These are phyloP conservation scores for Hysterangium stoloniferum DNA, from an alignment of 768 basidiomycete genomes.

Conservation along the genomic window DNA sequence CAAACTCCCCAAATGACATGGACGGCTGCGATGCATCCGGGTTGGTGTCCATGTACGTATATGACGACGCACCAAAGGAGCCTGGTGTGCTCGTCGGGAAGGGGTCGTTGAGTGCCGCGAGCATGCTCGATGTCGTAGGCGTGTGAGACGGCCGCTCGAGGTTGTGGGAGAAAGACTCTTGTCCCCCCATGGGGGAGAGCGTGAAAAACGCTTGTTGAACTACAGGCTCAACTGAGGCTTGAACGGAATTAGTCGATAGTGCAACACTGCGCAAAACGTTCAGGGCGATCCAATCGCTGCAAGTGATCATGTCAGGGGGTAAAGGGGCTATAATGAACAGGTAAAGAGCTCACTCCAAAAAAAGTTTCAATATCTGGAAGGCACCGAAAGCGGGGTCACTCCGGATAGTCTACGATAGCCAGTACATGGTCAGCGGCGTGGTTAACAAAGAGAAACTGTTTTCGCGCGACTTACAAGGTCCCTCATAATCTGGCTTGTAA, in stretches of 20 bases:
- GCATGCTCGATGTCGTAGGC: slow-evolving; percentile 86
- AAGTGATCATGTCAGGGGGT: slow-evolving; percentile 15
- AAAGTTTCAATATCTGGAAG: slow-evolving; percentile 86
- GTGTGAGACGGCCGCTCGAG: slow-evolving; percentile 67
- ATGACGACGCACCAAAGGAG: slow-evolving; percentile 41
- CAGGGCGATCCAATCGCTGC: slow-evolving; percentile 85
- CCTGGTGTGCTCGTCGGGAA: slow-evolving; percentile 52
- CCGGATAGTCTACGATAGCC: slow-evolving; percentile 61
- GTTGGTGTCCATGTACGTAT: slow-evolving; percentile 67
- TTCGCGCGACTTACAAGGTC: slow-evolving; percentile 57
- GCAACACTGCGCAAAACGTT: slow-evolving; percentile 84
- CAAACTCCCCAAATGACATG: slow-evolving; percentile 66
- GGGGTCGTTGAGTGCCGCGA: slow-evolving; percentile 72
- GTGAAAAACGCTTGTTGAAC: slow-evolving; percentile 88
- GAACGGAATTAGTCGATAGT: slow-evolving; percentile 84
- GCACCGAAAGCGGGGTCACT: slow-evolving; percentile 90
- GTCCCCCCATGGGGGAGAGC: slow-evolving; percentile 83
- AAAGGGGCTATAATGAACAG: not conserved
- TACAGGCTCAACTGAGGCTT: slow-evolving; percentile 84
- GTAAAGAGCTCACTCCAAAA: slow-evolving; percentile 66
- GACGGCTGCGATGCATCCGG: slow-evolving; percentile 48
- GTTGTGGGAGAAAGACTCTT: slow-evolving; percentile 59
- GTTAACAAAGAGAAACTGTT: not conserved
- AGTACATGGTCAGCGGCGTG: not conserved
- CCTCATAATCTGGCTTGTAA: slow-evolving; percentile 88